Percentiles rank a stretch among this genome's conserved stretches.
Evolutionary conservation across 1,284 basidiomycete species (phyloP).

Genomic region (Inonotus hispidus): DNA sequence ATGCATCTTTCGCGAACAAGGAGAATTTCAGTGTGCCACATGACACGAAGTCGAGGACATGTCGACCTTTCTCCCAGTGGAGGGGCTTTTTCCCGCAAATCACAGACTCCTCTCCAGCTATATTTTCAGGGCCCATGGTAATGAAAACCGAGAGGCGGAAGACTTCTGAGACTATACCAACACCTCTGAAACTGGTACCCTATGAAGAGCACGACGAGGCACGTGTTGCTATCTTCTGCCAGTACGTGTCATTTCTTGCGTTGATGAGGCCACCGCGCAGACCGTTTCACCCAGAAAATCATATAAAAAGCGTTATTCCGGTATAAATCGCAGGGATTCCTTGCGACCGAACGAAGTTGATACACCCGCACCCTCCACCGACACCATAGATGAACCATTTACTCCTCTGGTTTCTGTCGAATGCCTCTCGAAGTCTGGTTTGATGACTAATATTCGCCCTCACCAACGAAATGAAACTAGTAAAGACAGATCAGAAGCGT

Average conservation of each 20-base stretch:
- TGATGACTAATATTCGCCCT: background rate
- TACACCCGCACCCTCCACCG: background rate
- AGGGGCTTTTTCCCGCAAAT: background rate
- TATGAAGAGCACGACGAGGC: conserved; percentile 6
- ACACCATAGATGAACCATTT: background rate
- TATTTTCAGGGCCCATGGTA: no score
- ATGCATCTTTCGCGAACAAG: background rate
- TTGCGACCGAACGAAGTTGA: no score
- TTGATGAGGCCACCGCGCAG: background rate
- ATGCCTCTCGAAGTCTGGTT: background rate
- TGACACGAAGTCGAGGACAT: background rate
- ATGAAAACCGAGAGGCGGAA: background rate
- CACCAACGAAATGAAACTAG: background rate
- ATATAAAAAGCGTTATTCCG: background rate
- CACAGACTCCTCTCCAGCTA: background rate
- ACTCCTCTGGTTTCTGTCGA: background rate
- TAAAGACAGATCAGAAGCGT: background rate
- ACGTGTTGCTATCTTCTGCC: background rate
- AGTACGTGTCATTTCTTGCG: background rate
- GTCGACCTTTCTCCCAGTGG: conserved; percentile 7
- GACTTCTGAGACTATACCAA: background rate
- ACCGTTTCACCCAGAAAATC: background rate
- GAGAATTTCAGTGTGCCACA: background rate
- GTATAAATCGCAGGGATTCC: no score
- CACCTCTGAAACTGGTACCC: conserved; percentile 8